Base-by-base conservation (phyloP, 306 rosid species). In the Fagus sylvatica region DNA sequence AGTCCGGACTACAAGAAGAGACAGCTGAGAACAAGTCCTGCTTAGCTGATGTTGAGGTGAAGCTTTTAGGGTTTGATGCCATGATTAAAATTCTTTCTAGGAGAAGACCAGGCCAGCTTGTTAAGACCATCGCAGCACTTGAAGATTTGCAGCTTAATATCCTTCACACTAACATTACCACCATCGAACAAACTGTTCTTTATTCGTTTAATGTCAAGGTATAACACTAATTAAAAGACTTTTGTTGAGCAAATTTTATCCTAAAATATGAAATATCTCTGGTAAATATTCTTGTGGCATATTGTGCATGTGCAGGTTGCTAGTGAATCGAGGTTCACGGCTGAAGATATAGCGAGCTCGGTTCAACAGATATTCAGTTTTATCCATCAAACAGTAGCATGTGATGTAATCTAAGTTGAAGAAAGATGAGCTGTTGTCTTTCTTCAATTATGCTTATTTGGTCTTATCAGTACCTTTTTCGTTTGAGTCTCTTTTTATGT, bases 121-220 rank as follows among this genome's bases (percentile, higher is more conserved):
- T 95, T 15, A 95, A 95, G 82, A 56, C 91, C 78, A 95, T 95
- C 53, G 97, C 98, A n/a, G 98, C 98, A 0, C 93, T 95, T 1
- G 98, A 95, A 87, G 98, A 95, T 84, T 80, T 95, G 67, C 98
- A 95, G 73, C 87, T 95, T 2, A 89, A 84, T 42, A 91, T 95
- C 68, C 98, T 95, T 72, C 98, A 95, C 53, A 95, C 98, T 13
- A 95, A 95, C 80, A 92, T 95, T 69, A 95, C 98, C 79, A 95
- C 98, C 76, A 91, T 95, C 71, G 98, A 95, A 74, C 98, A 95
- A 70, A 92, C 98, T 1, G 98, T 95, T 76, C 97, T 95, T 55
- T 95, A 95, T 86, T 92, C 98, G 3, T 95, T 95, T 82, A 94
- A 91, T 28, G 97, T 94, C 85, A 91, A 95, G 98, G 98, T 93